A percentile compares a stretch with the other conserved stretches of the same genome.
phyloP scores from a whole-genome alignment of 108 stramenopile species.

The Licmophora abbreviata region DNA sequence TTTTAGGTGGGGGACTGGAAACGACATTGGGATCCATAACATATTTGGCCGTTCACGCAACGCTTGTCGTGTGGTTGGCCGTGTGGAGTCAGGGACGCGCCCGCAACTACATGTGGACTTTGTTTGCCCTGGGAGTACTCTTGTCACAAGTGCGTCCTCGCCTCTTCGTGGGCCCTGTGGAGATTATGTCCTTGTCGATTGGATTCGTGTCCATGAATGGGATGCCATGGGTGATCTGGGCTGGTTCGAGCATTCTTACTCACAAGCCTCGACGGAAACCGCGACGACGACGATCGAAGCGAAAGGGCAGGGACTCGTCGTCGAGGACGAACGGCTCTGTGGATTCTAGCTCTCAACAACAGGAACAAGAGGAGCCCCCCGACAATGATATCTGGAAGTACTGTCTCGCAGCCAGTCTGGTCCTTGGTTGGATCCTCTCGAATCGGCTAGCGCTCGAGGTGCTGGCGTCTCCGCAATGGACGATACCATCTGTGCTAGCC shows the following conservation, averaged over 20 bases:
- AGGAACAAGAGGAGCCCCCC: no score
- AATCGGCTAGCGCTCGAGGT: not conserved
- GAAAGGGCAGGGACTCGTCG: no score
- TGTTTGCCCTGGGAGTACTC: not conserved
- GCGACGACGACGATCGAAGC: no score
- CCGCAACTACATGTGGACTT: not conserved
- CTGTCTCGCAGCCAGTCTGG: not conserved
- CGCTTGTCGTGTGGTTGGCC: not conserved
- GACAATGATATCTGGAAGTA: not conserved
- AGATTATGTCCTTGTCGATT: not conserved
- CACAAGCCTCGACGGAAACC: no score
- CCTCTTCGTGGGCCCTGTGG: conserved; percentile 1
- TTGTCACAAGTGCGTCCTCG: not conserved
- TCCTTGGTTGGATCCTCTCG: not conserved
- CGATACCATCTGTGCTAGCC: not conserved
- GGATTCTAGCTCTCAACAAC: no score
- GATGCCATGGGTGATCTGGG: not conserved
- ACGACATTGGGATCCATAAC: not conserved
- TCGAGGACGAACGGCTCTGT: no score
- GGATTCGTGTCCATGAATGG: not conserved
- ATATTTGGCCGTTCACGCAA: not conserved
- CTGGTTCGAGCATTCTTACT: not conserved
- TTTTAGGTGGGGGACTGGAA: not conserved
- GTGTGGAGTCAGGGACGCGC: not conserved
- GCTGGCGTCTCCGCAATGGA: conserved; percentile 7